phyloP scores from a whole-genome alignment of 2,329 filamentous ascomycete genomes.

The Fusarium begoniae region DNA sequence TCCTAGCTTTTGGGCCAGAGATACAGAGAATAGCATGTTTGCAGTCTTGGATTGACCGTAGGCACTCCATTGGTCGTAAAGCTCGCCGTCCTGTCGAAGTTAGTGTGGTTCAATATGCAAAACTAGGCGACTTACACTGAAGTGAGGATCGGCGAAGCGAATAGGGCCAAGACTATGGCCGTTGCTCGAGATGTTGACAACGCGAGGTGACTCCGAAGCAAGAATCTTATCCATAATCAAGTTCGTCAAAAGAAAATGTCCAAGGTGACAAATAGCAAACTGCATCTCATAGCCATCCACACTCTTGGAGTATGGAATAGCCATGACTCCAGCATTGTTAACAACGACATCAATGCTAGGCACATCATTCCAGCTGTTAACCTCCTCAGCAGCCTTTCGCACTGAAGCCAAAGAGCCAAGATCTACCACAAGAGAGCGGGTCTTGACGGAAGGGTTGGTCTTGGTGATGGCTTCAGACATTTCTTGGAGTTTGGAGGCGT shows the following conservation, averaged over 20 bases:
- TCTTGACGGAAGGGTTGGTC: constrained; percentile 46
- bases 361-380: constrained; percentile 47
- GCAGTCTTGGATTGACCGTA: constrained; percentile 54
- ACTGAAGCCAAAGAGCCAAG: constrained; percentile 53
- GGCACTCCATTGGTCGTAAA: constrained; percentile 45
- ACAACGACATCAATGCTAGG: constrained; percentile 52
- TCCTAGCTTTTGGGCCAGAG: constrained; percentile 46
- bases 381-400: constrained; percentile 49
- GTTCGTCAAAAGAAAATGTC: constrained; percentile 58
- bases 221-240: constrained; percentile 55
- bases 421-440: constrained; percentile 50
- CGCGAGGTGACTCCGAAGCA: constrained; percentile 44
- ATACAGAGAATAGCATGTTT: constrained; percentile 47
- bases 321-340: constrained; percentile 57
- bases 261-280: constrained; percentile 57
- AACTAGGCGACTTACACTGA: constrained; percentile 37
- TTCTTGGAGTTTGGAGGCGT: constrained; percentile 49
- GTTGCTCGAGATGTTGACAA: constrained; percentile 54
- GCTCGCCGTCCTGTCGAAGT: constrained; percentile 44
- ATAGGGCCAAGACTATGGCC: constrained; percentile 44
- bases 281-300: constrained; percentile 54
- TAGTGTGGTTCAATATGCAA: not conserved
- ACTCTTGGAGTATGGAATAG: constrained; percentile 40
- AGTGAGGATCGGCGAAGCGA: constrained; percentile 48
- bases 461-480: constrained; percentile 49